phyloP scores from a whole-genome alignment of 2,329 filamentous ascomycete genomes.

The Xylariaceae sp. region DNA sequence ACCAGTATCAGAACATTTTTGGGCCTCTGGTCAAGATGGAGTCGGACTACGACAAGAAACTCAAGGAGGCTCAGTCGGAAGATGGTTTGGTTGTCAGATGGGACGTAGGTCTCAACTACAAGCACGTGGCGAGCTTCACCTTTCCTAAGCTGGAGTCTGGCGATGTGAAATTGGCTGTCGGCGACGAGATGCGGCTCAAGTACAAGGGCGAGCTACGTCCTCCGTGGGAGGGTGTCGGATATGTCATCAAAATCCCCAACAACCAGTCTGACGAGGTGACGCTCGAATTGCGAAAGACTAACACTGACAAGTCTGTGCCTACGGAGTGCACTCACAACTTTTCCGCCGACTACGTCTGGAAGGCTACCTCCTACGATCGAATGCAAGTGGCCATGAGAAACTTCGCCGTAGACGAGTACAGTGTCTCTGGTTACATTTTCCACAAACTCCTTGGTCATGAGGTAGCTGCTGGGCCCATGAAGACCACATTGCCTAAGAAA shows the following conservation, averaged over 20 bases:
- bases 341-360: constrained; percentile 98
- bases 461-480: constrained; percentile 90
- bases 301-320: constrained; percentile 92
- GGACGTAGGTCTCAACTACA: constrained; percentile 95
- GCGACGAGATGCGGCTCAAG: constrained; percentile 95
- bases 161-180: constrained; percentile 95
- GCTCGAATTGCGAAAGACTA: constrained; percentile 87
- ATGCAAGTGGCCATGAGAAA: constrained; percentile 99
- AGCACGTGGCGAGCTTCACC: constrained; percentile 91
- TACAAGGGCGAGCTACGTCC: constrained; percentile 91
- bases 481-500: constrained; percentile 91
- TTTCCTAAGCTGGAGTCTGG: constrained; percentile 95
- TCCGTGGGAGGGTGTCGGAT: constrained; percentile 95
- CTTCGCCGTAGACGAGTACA: constrained; percentile 96
- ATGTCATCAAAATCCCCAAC: constrained; percentile 99
- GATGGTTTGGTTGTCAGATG: constrained; percentile 91
- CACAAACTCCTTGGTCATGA: constrained; percentile 94
- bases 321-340: constrained; percentile 97
- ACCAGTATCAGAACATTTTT: constrained; percentile 98
- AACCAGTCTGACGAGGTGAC: constrained; percentile 98
- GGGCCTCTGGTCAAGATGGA: constrained; percentile 98
- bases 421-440: constrained; percentile 97
- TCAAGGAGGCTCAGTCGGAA: constrained; percentile 97
- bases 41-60: constrained; percentile 96
- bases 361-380: constrained; percentile 96